These are phyloP conservation scores for Ascochyta lentis DNA, from an alignment of 2,329 filamentous ascomycete species.

Conservation along the genomic window DNA sequence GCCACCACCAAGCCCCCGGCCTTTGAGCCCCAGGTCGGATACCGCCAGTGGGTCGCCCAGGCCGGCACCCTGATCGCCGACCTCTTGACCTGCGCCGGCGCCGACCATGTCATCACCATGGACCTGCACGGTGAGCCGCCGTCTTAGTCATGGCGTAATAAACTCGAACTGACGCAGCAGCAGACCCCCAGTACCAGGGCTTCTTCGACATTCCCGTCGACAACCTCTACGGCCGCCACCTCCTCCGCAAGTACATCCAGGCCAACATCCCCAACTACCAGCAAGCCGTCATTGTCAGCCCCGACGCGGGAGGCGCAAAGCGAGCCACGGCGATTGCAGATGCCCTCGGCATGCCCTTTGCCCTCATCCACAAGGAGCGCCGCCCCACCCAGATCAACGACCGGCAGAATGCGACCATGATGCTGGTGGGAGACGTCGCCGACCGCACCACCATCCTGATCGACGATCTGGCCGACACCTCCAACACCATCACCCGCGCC, in stretches of 20 bases:
- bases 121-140: conserved; percentile 64
- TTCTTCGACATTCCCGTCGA: conserved; percentile 99
- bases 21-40: conserved; percentile 85
- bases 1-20: conserved; percentile 59
- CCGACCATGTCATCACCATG: conserved; percentile 97
- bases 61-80: conserved; percentile 94
- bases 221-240: conserved; percentile 87
- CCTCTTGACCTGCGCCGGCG: conserved; percentile 90
- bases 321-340: conserved; percentile 95
- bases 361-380: conserved; percentile 97
- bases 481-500: conserved; percentile 94
- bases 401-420: conserved; percentile 83
- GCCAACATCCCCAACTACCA: conserved; percentile 84
- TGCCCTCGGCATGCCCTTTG: conserved; percentile 90
- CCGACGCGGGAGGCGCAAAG: conserved; percentile 96
- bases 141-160: too few species aligned
- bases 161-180: conserved; percentile 54
- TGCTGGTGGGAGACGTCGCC: conserved; percentile 87
- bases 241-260: conserved; percentile 73
- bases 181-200: conserved; percentile 93
- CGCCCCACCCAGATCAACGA: conserved; percentile 87
- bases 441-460: conserved; percentile 86
- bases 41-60: conserved; percentile 98
- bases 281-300: conserved; percentile 90
- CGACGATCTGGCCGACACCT: conserved; percentile 94